phyloP scores from a whole-genome alignment of 371 early-diverging fungal genomes.

The Lichtheimia ramosa region DNA sequence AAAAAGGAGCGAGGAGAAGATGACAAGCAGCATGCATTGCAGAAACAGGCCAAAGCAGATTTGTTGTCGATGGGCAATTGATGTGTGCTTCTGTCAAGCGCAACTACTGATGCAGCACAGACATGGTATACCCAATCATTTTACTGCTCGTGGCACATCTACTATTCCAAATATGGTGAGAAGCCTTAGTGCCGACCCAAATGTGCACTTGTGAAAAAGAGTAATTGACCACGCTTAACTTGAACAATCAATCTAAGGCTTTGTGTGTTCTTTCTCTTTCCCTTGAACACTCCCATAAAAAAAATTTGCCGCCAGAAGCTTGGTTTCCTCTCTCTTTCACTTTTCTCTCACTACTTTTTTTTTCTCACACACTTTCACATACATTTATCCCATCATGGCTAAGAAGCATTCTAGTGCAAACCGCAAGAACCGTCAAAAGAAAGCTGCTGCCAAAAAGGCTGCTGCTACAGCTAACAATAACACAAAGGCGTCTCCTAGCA shows the following conservation, averaged over 20 bases:
- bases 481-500: not conserved
- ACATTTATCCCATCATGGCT: not conserved
- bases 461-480: not conserved
- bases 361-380: too few species aligned
- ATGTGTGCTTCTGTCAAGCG: too few species aligned
- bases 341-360: not conserved
- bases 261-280: too few species aligned
- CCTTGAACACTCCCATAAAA: not conserved
- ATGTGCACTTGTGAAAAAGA: not conserved
- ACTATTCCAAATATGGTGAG: not conserved
- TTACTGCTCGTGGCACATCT: constrained; percentile 1
- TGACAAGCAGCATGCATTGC: too few species aligned
- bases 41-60: too few species aligned
- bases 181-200: not conserved
- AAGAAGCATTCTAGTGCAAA: not conserved
- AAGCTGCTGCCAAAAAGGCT: not conserved
- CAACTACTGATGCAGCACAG: too few species aligned
- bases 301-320: constrained; percentile 1
- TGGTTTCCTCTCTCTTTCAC: not conserved
- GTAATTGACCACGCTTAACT: constrained; percentile 1
- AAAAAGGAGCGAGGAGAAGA: too few species aligned
- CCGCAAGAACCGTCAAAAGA: constrained; percentile 1
- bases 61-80: too few species aligned
- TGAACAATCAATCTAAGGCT: too few species aligned
- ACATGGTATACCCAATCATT: not conserved